phyloP scores from a whole-genome alignment of 441 rosid species.

The Pelargonium fulgidum region DNA sequence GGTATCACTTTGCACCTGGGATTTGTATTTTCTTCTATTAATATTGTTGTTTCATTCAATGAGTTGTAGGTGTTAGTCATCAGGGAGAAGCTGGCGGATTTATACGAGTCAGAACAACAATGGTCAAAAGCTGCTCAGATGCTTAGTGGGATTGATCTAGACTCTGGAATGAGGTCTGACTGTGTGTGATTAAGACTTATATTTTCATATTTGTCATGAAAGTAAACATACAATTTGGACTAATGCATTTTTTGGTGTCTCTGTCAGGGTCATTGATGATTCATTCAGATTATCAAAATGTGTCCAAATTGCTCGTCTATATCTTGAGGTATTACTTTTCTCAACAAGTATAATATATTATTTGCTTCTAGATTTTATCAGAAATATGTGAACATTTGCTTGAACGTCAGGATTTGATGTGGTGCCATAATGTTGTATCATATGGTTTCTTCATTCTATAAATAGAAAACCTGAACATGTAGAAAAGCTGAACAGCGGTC shows the following conservation, averaged over 20 bases:
- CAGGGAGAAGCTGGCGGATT: slow-evolving; percentile 92
- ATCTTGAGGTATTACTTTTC: slow-evolving; percentile 65
- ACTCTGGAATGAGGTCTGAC: slow-evolving; percentile 90
- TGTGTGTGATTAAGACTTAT: slow-evolving; percentile 13
- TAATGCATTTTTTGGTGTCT: slow-evolving; percentile 17
- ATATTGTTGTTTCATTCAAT: slow-evolving; percentile 8
- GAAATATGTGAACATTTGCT: not conserved
- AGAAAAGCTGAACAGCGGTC: not conserved
- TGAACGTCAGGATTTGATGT: not conserved
- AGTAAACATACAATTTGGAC: not conserved
- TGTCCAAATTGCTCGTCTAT: slow-evolving; percentile 94
- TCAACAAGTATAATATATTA: slow-evolving; percentile 2
- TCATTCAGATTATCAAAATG: slow-evolving; percentile 84
- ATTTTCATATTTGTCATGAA: slow-evolving; percentile 6
- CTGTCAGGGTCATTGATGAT: slow-evolving; percentile 74
- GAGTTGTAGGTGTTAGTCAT: slow-evolving; percentile 63
- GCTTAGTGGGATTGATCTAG: slow-evolving; percentile 96
- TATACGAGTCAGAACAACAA: slow-evolving; percentile 84
- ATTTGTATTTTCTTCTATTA: not conserved
- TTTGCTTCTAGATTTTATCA: not conserved
- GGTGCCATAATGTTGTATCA: not conserved
- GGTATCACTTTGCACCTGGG: not conserved
- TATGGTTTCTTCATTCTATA: not conserved
- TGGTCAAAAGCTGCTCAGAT: slow-evolving; percentile 99
- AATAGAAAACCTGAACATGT: not conserved